Percentiles rank a stretch among this genome's conserved stretches.
Evolutionary conservation across 495 filamentous ascomycete genomes (phyloP).

Genomic region (Penicillium silybi): DNA sequence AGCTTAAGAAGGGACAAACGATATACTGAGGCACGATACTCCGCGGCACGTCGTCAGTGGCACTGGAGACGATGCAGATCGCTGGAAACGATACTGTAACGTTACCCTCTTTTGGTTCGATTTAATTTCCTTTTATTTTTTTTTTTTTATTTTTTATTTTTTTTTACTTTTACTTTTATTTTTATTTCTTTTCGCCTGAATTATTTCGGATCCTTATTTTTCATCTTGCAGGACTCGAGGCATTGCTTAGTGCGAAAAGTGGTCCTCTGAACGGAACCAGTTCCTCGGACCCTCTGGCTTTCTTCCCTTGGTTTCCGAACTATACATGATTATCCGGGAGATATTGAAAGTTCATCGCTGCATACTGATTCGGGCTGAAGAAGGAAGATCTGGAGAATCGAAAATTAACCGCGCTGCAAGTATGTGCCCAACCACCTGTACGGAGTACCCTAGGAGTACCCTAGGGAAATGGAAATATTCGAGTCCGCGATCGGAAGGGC

Average conservation of each 20-base stretch:
- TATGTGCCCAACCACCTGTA: conserved; percentile 6
- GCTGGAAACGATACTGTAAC: conserved; percentile 15
- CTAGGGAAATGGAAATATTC: neutral
- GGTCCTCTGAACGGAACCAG: conserved; percentile 37
- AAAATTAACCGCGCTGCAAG: conserved; percentile 12
- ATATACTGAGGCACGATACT: conserved; percentile 24
- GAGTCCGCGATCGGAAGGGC: conserved; percentile 10
- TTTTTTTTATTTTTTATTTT: neutral
- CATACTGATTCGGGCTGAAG: conserved; percentile 14
- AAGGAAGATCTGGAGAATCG: conserved; percentile 26
- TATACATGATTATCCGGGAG: neutral
- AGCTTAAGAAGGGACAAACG: conserved; percentile 61
- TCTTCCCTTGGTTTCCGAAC: neutral
- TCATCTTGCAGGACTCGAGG: conserved; percentile 17
- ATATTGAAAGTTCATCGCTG: neutral
- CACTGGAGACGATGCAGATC: conserved; percentile 46
- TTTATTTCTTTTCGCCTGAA: neutral
- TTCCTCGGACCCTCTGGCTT: conserved; percentile 29
- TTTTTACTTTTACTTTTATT: neutral
- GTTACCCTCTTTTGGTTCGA: neutral
- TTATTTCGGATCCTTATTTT: conserved; percentile 3
- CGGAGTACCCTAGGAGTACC: no score
- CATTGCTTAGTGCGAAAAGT: conserved; percentile 26
- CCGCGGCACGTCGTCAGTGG: conserved; percentile 47
- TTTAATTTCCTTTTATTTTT: conserved; percentile 4